Percentiles rank a stretch among this genome's conserved stretches.
phyloP scores from a whole-genome alignment of 2,329 filamentous ascomycete species.

The Aspergillus jensenii region DNA sequence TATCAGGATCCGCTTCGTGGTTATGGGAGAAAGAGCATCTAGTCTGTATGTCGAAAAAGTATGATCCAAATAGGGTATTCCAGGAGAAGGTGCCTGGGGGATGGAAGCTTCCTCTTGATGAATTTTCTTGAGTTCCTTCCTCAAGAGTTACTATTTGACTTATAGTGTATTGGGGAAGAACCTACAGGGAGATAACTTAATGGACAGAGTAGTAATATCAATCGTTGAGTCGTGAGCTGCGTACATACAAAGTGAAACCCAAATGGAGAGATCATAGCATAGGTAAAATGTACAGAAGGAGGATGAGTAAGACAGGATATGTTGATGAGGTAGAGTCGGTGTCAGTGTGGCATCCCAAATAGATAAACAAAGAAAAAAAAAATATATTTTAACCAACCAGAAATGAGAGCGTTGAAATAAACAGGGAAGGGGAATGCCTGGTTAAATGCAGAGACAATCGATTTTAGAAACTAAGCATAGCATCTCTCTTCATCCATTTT shows the following conservation, averaged over 20 bases:
- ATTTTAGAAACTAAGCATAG: background rate
- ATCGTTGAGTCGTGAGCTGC: constrained; percentile 15
- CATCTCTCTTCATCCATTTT: constrained; percentile 1
- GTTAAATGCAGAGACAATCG: constrained; percentile 1
- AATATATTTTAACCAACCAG: background rate
- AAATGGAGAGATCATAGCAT: background rate
- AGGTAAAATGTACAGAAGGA: constrained; percentile 3
- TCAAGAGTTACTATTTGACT: background rate
- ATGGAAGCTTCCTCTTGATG: too few species aligned
- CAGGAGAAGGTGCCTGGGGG: too few species aligned
- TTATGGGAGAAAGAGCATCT: too few species aligned
- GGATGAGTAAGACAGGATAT: background rate
- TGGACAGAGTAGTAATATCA: background rate
- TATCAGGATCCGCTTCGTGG: too few species aligned
- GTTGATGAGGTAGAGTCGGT: background rate
- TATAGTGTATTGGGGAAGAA: background rate
- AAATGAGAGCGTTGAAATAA: background rate
- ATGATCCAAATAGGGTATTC: too few species aligned
- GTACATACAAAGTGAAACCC: constrained; percentile 3
- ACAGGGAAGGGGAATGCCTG: constrained; percentile 3
- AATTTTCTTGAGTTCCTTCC: too few species aligned
- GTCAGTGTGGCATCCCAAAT: background rate
- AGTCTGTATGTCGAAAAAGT: too few species aligned
- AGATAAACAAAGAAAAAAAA: background rate
- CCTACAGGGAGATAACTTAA: background rate